Percentiles rank a stretch among this genome's conserved stretches.
Conservation (phyloP, 2,329 filamentous ascomycete species). For the Aspergillus proliferans region DNA sequence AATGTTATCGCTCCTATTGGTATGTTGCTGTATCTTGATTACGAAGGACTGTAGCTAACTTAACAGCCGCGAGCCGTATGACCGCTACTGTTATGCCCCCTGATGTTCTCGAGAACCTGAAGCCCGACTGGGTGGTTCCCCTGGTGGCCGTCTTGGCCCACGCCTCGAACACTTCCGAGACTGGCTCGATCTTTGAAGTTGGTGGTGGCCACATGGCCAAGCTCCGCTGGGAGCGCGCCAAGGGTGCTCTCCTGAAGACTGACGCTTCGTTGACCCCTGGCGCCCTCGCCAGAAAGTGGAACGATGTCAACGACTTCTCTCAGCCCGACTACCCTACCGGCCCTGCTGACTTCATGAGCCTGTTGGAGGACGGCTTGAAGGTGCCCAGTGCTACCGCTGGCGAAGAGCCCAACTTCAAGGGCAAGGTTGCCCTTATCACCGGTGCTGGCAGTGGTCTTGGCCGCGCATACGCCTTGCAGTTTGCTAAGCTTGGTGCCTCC, state of each 20-base stretch:
- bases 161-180: conserved; percentile 75
- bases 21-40: conserved; percentile 18
- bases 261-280: conserved; percentile 83
- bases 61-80: conserved; percentile 79
- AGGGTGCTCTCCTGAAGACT: conserved; percentile 80
- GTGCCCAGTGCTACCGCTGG: conserved; percentile 65
- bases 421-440: conserved; percentile 79
- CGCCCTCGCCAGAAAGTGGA: conserved; percentile 84
- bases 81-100: conserved; percentile 92
- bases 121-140: conserved; percentile 92
- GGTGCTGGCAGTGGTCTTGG: conserved; percentile 83
- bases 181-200: conserved; percentile 84
- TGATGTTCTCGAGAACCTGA: conserved; percentile 77
- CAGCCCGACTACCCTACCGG: conserved; percentile 75
- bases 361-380: conserved; percentile 79
- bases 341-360: conserved; percentile 77
- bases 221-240: conserved; percentile 88
- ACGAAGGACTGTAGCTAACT: not conserved
- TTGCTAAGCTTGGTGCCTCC: conserved; percentile 74
- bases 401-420: conserved; percentile 71
- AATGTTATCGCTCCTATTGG: conserved; percentile 90
- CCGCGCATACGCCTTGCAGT: conserved; percentile 80
- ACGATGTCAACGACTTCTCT: conserved; percentile 79
- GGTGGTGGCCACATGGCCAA: conserved; percentile 91
- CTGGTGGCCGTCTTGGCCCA: conserved; percentile 84